Conservation (phyloP, 2,329 filamentous ascomycete genomes). For the Beauveria bassiana region DNA sequence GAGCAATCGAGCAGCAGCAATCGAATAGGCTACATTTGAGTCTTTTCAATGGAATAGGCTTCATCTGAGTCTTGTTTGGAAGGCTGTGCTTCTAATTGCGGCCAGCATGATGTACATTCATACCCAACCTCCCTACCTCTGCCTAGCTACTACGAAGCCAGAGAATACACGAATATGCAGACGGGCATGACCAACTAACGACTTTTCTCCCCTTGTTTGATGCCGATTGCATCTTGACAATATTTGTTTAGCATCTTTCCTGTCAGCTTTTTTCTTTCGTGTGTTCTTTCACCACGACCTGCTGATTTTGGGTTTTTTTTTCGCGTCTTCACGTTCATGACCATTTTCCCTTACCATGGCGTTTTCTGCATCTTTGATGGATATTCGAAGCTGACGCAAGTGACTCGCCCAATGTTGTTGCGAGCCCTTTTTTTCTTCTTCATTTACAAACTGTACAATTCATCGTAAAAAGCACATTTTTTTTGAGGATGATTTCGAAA, state of each 20-base stretch:
- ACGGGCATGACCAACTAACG: neutral
- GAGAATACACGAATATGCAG: neutral
- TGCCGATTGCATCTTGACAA: neutral
- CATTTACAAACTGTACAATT: constrained; percentile 4
- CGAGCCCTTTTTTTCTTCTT: neutral
- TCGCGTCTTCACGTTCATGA: too few species aligned
- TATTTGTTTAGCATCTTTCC: neutral
- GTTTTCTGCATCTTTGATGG: neutral
- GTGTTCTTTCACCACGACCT: neutral
- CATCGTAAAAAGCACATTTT: neutral
- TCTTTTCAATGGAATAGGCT: neutral
- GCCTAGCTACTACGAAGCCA: neutral
- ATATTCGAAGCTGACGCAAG: neutral
- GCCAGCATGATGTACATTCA: neutral
- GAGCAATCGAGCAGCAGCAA: constrained; percentile 1
- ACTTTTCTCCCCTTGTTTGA: neutral
- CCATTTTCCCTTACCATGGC: too few species aligned
- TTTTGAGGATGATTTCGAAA: neutral
- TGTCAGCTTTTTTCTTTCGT: neutral
- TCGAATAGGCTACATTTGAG: constrained; percentile 3
- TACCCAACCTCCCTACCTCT: neutral
- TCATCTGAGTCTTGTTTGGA: neutral
- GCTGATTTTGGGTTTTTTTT: neutral
- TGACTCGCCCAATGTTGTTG: neutral
- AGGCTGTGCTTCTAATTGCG: neutral